Evolutionary conservation across 2,329 filamentous ascomycete genomes (phyloP).

Genomic region (Penicillium verrucosum): DNA sequence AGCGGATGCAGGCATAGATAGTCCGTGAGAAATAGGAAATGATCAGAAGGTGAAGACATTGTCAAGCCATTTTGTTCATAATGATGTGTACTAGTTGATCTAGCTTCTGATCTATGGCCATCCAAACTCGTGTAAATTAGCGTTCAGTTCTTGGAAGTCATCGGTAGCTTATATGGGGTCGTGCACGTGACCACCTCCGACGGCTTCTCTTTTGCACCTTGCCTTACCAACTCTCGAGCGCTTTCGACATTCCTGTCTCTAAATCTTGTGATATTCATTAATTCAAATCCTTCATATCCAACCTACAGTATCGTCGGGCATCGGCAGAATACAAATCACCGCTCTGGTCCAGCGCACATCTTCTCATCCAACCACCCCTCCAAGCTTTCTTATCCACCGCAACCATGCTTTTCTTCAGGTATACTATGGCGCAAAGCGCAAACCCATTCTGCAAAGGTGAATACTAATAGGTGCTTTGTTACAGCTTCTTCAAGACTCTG

Average conservation of each 20-base stretch:
- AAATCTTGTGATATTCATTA: background rate
- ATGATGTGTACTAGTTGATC: background rate
- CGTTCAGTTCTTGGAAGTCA: background rate
- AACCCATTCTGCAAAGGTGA: too few relatives aligned
- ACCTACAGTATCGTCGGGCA: background rate
- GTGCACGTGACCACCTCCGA: slow-evolving; percentile 1
- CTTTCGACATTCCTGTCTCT: background rate
- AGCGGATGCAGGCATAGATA: background rate
- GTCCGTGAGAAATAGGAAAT: background rate
- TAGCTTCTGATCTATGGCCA: too few relatives aligned
- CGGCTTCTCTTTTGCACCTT: slow-evolving; percentile 6
- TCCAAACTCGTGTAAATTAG: background rate
- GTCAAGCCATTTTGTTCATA: background rate
- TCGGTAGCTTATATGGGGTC: background rate
- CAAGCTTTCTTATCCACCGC: slow-evolving; percentile 14
- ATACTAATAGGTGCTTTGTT: background rate
- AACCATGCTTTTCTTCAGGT: slow-evolving; percentile 56
- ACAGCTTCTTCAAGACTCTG: slow-evolving; percentile 96
- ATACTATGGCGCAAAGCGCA: slow-evolving; percentile 1
- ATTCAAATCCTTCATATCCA: background rate
- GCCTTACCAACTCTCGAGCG: background rate
- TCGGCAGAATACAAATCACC: background rate
- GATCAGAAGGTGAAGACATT: too few relatives aligned
- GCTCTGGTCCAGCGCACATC: background rate
- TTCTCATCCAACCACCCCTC: slow-evolving; percentile 2